Base-by-base conservation (phyloP, 140 eudicot species). In the Cichorium intybus region DNA sequence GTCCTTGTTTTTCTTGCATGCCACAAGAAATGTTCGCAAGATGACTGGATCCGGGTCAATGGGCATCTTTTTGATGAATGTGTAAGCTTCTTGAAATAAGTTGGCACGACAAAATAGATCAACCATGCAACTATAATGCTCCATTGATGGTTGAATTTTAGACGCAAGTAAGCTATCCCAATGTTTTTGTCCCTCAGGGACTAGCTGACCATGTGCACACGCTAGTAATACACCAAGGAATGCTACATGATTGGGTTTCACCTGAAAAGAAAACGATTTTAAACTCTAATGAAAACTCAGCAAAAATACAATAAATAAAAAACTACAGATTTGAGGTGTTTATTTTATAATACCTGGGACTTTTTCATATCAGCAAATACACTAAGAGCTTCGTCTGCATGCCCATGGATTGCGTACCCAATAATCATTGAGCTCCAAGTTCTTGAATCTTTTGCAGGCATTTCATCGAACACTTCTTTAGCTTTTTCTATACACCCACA, bases 371-470 rank as follows among this genome's bases (percentile, higher is more conserved):
- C 49, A 11, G 75, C 64, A 57, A 75, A 79, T 1, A 51, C 39
- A 52, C 29, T 65, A 62, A 77, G 15, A 34, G 86, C 87, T 56
- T 77, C 71, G 27, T 80, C 77, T 2, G 84, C 80, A 28, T 17
- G 69, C 63, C 87, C 84, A 48, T 80, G 78, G 8, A 74, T 64
- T 0, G 77, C 90, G 7, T 72, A 76, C 50, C 83, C 87, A 2
- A 77, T 72, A 47, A 86, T 86, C 90, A 86, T 86, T 2, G 95
- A 80, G 77, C 85, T 84, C 94, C 87, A 87, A 41, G 93, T 78
- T 75, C 73, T 79, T 21, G 80, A 67, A 81, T 84, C 95, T 69
- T 62, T 87, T 18, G 35, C 12, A 3, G 67, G 64, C 86, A 82
- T 85, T 29, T 72, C 80, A 39, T 72, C 79, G 41, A 88, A 88